These are phyloP conservation scores for Westerdykella aurantiaca DNA, from an alignment of 2,329 filamentous ascomycete genomes.

Conservation along the genomic window DNA sequence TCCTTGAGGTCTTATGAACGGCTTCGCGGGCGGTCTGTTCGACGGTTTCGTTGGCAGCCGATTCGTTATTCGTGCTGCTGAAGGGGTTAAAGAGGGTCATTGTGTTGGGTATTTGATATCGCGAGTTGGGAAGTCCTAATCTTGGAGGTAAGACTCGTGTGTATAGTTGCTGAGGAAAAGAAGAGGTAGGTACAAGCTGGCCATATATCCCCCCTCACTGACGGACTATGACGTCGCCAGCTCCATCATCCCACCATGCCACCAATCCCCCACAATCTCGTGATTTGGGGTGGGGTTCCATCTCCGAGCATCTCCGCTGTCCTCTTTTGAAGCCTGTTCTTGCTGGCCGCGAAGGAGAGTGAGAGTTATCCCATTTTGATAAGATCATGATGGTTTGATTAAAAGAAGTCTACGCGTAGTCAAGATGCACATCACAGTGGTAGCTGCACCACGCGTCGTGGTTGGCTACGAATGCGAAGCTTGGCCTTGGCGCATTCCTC, in stretches of 20 bases:
- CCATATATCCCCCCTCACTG: background rate
- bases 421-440: too few relatives aligned
- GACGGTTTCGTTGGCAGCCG: background rate
- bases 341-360: too few relatives aligned
- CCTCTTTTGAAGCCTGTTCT: too few relatives aligned
- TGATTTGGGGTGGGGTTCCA: background rate
- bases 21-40: background rate
- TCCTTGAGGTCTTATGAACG: conserved; percentile 9
- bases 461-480: too few relatives aligned
- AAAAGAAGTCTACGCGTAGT: too few relatives aligned
- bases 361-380: too few relatives aligned
- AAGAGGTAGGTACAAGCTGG: background rate
- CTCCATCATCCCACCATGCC: background rate
- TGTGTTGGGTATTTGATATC: background rate
- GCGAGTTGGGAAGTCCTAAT: too few relatives aligned
- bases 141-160: too few relatives aligned
- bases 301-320: too few relatives aligned
- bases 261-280: background rate
- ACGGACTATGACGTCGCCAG: background rate
- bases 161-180: background rate
- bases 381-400: too few relatives aligned
- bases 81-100: conserved; percentile 10
- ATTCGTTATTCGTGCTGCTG: conserved; percentile 6
- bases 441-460: too few relatives aligned
- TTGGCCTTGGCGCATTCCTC: too few relatives aligned